These are phyloP conservation scores for Mortierella sp. DNA, from an alignment of 371 early-diverging fungal species.

Conservation along the genomic window DNA sequence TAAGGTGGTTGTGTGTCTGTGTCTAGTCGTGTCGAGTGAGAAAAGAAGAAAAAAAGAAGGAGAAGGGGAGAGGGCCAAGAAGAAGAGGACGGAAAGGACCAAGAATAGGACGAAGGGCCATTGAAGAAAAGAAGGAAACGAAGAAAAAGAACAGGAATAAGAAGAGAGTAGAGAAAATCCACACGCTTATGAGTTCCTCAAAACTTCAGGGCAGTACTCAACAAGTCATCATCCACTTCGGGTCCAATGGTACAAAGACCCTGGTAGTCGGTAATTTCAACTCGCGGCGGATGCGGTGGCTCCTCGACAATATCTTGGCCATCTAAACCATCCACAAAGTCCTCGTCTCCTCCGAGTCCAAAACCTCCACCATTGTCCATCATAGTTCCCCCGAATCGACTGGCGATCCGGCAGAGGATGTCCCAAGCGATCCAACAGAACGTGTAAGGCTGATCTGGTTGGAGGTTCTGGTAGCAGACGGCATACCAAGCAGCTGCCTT, in stretches of 20 bases:
- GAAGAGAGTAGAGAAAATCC: background rate
- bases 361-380: background rate
- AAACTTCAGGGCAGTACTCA: background rate
- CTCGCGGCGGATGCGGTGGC: background rate
- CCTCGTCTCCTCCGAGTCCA: background rate
- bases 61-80: background rate
- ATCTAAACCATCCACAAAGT: background rate
- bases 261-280: background rate
- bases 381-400: background rate
- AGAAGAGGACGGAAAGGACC: background rate
- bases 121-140: background rate
- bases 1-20: no score
- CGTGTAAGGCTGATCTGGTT: conserved; percentile 60
- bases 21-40: no score
- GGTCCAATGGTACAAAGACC: background rate
- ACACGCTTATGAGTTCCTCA: background rate
- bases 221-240: background rate
- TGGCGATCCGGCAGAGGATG: conserved; percentile 68
- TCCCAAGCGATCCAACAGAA: conserved; percentile 79
- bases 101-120: background rate
- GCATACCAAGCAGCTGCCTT: conserved; percentile 87
- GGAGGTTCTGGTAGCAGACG: conserved; percentile 71
- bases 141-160: background rate
- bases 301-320: background rate
- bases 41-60: no score